Conservation (phyloP, 345 rosid genomes). For the Eucalyptus cloeziana region DNA sequence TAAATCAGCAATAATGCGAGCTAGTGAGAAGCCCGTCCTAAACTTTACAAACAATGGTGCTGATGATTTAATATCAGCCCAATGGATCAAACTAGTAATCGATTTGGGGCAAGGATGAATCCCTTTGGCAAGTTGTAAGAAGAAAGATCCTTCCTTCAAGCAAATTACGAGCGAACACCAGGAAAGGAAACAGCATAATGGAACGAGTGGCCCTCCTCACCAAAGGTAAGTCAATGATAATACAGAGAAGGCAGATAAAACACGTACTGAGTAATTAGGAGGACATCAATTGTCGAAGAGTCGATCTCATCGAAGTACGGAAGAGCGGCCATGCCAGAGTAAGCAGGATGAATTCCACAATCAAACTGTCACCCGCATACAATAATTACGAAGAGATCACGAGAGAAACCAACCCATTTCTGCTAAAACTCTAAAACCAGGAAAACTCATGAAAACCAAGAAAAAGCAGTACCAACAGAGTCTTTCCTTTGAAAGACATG, state of each 20-base stretch:
- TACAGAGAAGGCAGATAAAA: not conserved
- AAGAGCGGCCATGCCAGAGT: constrained; percentile 92
- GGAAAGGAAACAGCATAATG: not conserved
- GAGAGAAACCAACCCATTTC: not conserved
- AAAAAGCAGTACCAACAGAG: constrained; percentile 26
- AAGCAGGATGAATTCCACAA: constrained; percentile 91
- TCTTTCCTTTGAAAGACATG: constrained; percentile 87
- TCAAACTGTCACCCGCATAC: constrained; percentile 41
- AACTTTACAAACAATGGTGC: not conserved
- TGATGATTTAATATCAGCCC: not conserved
- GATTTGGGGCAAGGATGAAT: not conserved
- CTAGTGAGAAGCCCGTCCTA: not conserved
- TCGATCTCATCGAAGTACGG: constrained; percentile 96
- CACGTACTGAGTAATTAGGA: constrained; percentile 77
- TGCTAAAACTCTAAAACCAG: not conserved
- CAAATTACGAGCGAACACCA: not conserved
- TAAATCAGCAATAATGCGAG: not conserved
- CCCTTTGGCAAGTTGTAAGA: not conserved
- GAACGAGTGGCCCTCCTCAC: not conserved
- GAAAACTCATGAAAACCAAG: not conserved
- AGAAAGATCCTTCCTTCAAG: not conserved
- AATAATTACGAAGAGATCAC: not conserved
- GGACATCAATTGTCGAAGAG: constrained; percentile 80
- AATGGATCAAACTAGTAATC: not conserved
- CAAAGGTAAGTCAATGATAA: not conserved